These are phyloP conservation scores for Madurella fahalii DNA, from an alignment of 2,329 filamentous ascomycete genomes.

Conservation along the genomic window DNA sequence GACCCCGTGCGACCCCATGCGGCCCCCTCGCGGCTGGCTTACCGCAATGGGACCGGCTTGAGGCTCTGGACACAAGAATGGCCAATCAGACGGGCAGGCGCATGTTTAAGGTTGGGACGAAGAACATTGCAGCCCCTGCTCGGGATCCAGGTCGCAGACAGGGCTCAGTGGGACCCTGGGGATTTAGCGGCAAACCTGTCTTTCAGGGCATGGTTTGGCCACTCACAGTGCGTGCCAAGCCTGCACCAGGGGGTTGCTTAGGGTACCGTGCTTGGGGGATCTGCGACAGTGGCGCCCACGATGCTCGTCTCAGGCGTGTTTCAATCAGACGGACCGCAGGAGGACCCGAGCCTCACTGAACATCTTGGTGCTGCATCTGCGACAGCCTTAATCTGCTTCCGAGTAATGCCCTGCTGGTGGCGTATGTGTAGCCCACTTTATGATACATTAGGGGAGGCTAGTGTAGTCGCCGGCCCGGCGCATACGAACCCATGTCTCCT, in stretches of 20 bases:
- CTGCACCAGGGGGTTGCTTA: slow-evolving; percentile 14
- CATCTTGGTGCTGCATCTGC: slow-evolving; percentile 9
- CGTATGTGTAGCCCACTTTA: too few relatives aligned
- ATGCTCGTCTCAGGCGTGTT: slow-evolving; percentile 28
- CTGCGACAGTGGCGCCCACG: slow-evolving; percentile 27
- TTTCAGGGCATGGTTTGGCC: slow-evolving; percentile 1
- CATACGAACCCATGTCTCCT: too few relatives aligned
- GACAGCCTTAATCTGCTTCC: slow-evolving; percentile 18
- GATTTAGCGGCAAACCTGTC: not conserved
- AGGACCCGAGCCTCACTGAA: slow-evolving; percentile 13
- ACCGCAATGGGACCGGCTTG: slow-evolving; percentile 1
- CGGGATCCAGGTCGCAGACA: slow-evolving; percentile 13
- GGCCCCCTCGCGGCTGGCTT: slow-evolving; percentile 12
- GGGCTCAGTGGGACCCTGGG: slow-evolving; percentile 1
- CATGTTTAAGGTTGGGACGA: slow-evolving; percentile 26
- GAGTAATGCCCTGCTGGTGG: slow-evolving; percentile 11
- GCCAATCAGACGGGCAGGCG: slow-evolving; percentile 17
- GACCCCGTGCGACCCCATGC: not conserved
- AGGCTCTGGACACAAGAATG: slow-evolving; percentile 17
- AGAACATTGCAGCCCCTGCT: slow-evolving; percentile 13
- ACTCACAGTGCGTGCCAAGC: slow-evolving; percentile 2
- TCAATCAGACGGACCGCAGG: slow-evolving; percentile 27
- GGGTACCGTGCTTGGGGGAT: slow-evolving; percentile 16
- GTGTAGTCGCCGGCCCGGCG: too few relatives aligned
- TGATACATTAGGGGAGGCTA: too few relatives aligned